Evolutionary conservation across 129 eudicot genomes (phyloP), one percentile per base, ranked within the genome.

Genomic region (Centrapalus pauciflorus): DNA sequence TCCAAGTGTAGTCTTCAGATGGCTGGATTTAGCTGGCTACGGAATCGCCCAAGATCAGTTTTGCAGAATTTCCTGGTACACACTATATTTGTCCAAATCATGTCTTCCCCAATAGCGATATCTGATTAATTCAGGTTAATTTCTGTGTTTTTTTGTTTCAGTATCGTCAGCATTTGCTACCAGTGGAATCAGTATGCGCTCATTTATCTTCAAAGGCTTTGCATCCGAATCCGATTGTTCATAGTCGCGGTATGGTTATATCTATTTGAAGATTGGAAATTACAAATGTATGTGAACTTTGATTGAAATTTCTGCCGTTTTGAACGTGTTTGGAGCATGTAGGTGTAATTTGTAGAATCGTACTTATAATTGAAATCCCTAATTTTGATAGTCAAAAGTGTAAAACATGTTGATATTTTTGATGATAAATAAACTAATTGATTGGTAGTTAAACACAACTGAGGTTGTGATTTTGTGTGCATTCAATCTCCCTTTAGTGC

Each of bases 91-190:
- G 8, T 25, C 30, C 7, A 16, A 6, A 1, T 14, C 4, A 35
- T 27, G 4, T 45, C 4, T 29, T 66, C 1, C 33, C 2, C 63
- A 2, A 51, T 55, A 56, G 10, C 50, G 26, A 54, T 25, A 27
- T 27, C 37, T 17, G 10, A 35, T 28, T 17, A 21, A 48, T 61
- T 61, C 8, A 19, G 34, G 11, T 64, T 37, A 62, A 49, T 52
- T 68, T 14, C 41, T 23, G 52, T 65, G 70, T 27, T 71, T 16
- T 55, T 74, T 1, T 56, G 55, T 43, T 71, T 28, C 77, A 77
- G 82, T 56, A 64, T 48, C 74, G 56, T 27, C 77, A 49, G 68
- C 73, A 64, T 71, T 71, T 77, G 50, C 57, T 45, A 25, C 29
- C 77, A 13, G 54, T 41, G 12, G 67, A 76, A 55, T 70, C 67